These are phyloP conservation scores for Mycena galericulata DNA, from an alignment of 768 basidiomycete species.

Conservation along the genomic window DNA sequence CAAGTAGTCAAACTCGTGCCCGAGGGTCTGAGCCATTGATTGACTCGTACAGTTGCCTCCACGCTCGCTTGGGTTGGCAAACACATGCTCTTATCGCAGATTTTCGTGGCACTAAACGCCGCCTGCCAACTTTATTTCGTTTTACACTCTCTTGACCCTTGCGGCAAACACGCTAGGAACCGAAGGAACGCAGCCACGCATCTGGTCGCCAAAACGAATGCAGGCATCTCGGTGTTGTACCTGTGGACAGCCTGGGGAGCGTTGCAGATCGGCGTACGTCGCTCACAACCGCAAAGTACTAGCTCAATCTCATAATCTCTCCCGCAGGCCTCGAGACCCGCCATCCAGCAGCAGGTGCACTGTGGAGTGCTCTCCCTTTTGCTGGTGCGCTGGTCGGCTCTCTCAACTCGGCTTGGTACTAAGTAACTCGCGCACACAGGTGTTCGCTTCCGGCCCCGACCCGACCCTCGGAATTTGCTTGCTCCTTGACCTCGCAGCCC, in stretches of 20 bases:
- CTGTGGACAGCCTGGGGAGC: conserved; percentile 48
- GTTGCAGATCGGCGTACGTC: conserved; percentile 41
- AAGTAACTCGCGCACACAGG: conserved; percentile 35
- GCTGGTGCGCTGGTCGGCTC: conserved; percentile 39
- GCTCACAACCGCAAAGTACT: not conserved
- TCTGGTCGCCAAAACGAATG: conserved; percentile 55
- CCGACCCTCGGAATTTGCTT: conserved; percentile 49
- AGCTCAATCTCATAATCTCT: not conserved
- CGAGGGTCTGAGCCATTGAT: too few relatives aligned
- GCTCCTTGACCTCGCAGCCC: conserved; percentile 46
- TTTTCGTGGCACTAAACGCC: conserved; percentile 47
- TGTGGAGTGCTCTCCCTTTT: conserved; percentile 44
- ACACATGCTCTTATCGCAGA: conserved; percentile 42
- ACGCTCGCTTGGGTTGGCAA: conserved; percentile 45
- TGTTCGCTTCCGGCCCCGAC: conserved; percentile 51
- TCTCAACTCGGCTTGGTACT: not conserved
- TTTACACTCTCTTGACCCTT: conserved; percentile 43
- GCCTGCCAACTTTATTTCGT: conserved; percentile 51
- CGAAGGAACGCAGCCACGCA: conserved; percentile 49
- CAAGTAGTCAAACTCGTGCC: conserved; percentile 29
- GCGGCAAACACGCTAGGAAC: conserved; percentile 38
- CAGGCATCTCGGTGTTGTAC: conserved; percentile 51
- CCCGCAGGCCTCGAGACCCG: conserved; percentile 37
- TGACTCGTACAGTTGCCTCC: conserved; percentile 42
- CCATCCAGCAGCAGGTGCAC: conserved; percentile 41